phyloP scores from a whole-genome alignment of 2,329 filamentous ascomycete genomes.

The Fusarium sp. region DNA sequence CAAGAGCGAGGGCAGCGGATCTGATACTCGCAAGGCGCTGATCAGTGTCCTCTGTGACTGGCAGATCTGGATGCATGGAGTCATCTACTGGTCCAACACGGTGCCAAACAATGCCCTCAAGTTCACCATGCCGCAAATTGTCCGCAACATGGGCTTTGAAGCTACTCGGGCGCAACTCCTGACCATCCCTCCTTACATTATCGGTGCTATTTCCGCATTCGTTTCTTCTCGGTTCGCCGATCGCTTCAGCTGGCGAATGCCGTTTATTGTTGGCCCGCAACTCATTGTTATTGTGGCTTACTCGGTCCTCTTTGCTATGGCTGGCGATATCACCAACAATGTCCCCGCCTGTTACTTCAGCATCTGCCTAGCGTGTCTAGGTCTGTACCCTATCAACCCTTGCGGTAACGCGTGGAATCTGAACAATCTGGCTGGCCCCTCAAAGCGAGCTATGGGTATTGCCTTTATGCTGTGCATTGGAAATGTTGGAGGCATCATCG shows the following conservation, averaged over 20 bases:
- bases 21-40: neutral
- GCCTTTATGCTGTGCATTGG: constrained; percentile 44
- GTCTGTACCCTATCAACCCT: constrained; percentile 49
- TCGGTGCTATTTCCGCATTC: constrained; percentile 28
- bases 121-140: constrained; percentile 49
- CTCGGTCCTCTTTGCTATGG: constrained; percentile 12
- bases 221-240: constrained; percentile 43
- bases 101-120: constrained; percentile 43
- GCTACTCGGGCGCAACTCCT: constrained; percentile 40
- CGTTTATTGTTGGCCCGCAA: constrained; percentile 45
- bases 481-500: constrained; percentile 30
- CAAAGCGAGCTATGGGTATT: constrained; percentile 49
- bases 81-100: constrained; percentile 53
- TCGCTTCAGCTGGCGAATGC: constrained; percentile 45
- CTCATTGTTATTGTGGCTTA: constrained; percentile 43
- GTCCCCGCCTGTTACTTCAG: constrained; percentile 17
- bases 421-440: constrained; percentile 46
- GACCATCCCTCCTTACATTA: constrained; percentile 49
- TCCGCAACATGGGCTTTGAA: constrained; percentile 52
- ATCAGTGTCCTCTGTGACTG: constrained; percentile 48
- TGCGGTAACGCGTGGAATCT: constrained; percentile 49
- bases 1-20: neutral
- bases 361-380: constrained; percentile 35
- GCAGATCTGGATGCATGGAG: constrained; percentile 53
- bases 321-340: constrained; percentile 13